phyloP scores from a whole-genome alignment of 164 flowering plant genomes.

The Tetracentron sinense region DNA sequence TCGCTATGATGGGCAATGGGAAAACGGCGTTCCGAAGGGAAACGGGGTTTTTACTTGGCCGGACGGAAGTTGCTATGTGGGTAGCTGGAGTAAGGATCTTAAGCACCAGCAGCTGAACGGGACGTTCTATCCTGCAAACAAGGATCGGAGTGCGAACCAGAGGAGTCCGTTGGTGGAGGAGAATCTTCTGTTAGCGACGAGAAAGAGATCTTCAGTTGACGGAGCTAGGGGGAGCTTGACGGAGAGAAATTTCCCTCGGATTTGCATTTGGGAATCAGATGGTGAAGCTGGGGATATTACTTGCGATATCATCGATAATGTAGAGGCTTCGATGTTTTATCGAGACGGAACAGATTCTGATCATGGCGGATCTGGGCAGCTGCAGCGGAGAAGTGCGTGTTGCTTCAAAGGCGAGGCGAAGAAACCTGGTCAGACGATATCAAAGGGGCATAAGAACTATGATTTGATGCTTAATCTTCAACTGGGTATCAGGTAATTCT shows the following conservation, averaged over 20 bases:
- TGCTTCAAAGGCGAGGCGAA: constrained; percentile 56
- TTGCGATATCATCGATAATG: constrained; percentile 80
- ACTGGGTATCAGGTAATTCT: constrained; percentile 66
- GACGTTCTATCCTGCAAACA: constrained; percentile 29
- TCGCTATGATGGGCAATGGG: constrained; percentile 71
- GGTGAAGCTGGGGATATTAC: constrained; percentile 91
- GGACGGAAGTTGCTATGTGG: constrained; percentile 55
- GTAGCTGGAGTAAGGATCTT: constrained; percentile 48
- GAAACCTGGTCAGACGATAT: constrained; percentile 68
- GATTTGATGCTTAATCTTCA: constrained; percentile 85
- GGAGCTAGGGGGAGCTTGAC: constrained; percentile 38
- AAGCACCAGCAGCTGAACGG: constrained; percentile 36
- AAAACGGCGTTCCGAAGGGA: constrained; percentile 65
- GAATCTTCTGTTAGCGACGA: constrained; percentile 16
- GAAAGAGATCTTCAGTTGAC: constrained; percentile 63
- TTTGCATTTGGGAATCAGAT: constrained; percentile 86
- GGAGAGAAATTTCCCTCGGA: constrained; percentile 60
- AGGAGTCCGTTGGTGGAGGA: constrained; percentile 8
- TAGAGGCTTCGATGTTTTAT: constrained; percentile 65
- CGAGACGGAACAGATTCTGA: constrained; percentile 41
- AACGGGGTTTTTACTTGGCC: constrained; percentile 66
- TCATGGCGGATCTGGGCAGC: constrained; percentile 29
- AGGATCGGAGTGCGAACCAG: constrained; percentile 1
- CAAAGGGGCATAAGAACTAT: constrained; percentile 79
- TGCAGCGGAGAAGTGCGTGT: constrained; percentile 45